Conservation (phyloP, 129 eudicot genomes). For the Oenanthe sinensis region DNA sequence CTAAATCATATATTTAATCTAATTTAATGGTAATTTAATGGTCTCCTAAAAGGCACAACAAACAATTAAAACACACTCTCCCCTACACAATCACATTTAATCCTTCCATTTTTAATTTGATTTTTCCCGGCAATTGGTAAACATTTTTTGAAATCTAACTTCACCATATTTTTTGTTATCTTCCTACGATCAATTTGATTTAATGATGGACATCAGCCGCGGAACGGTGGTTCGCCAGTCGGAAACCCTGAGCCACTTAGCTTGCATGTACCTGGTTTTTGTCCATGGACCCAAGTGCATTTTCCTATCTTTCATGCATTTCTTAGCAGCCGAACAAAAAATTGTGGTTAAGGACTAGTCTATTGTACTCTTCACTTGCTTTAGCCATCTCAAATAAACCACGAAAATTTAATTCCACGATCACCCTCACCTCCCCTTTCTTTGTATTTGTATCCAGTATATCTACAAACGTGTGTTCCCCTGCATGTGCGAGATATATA, state of each 20-base stretch:
- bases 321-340: slow-evolving; percentile 54
- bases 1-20: too few species aligned
- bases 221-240: slow-evolving; percentile 29
- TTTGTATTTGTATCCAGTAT: slow-evolving; percentile 48
- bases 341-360: slow-evolving; percentile 38
- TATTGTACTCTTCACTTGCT: slow-evolving; percentile 61
- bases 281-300: slow-evolving; percentile 97
- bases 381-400: slow-evolving; percentile 78
- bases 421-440: slow-evolving; percentile 52
- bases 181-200: too few species aligned
- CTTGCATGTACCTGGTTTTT: slow-evolving; percentile 40
- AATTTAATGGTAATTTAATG: too few species aligned
- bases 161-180: too few species aligned
- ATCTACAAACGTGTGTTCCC: slow-evolving; percentile 82
- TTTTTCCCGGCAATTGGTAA: too few species aligned
- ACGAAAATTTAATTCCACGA: slow-evolving; percentile 62
- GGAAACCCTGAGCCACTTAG: slow-evolving; percentile 64
- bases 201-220: slow-evolving; percentile 7
- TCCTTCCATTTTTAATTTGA: too few species aligned
- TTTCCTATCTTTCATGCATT: slow-evolving; percentile 70
- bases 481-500: slow-evolving; percentile 17
- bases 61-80: too few species aligned
- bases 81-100: too few species aligned
- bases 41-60: too few species aligned
- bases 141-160: too few species aligned